Base-by-base conservation (phyloP, 768 basidiomycete species). In the Boletellus ananas region DNA sequence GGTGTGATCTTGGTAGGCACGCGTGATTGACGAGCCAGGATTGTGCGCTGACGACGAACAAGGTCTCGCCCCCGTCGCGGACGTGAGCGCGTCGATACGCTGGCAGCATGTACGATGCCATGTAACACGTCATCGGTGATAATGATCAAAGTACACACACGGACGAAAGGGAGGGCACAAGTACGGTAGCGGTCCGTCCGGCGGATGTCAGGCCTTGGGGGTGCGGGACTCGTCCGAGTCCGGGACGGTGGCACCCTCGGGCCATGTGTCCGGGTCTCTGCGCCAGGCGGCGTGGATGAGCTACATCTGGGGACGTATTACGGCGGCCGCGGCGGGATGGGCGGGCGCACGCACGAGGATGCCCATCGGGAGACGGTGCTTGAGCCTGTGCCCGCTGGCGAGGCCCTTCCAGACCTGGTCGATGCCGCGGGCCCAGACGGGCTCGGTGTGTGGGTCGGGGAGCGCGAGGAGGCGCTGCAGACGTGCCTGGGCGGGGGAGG, bases 1-100 rank as follows among this genome's bases (percentile, higher is more conserved):
- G 93, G 95, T 48, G 95, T 98, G 17, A 97, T 98, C 56, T 73
- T 98, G 66, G 95, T 96, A 55, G 54, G 84, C 74, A 21, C 38
- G 12, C 17, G 33, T 18, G 45, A 41, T 33, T 3, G 37, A 41
- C 31, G 37, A 18, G 23, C 34, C 34, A 18, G 23, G 21, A 20
- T 27, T 31, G n/a, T 17, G 23, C 37, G 47, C 50, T 66, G 49
- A 61, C 50, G n/a, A 27, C 46, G 53, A 50, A 42, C 34, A 33
- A 90, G 88, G 88, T 90, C 39, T 90, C 88, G 5, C 88, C 88
- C 43, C 88, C 88, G 41, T 81, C 86, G 50, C 80, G 88, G 63
- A 80, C 83, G 70, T 85, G 70, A 75, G 20, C 36, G 34, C 37
- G 47, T 49, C 7, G 35, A 21, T 40, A 46, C 34, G 46, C 39